Percentiles rank a stretch among this genome's conserved stretches.
Conservation (phyloP, 441 rosid genomes). For the Jatropha podagrica region DNA sequence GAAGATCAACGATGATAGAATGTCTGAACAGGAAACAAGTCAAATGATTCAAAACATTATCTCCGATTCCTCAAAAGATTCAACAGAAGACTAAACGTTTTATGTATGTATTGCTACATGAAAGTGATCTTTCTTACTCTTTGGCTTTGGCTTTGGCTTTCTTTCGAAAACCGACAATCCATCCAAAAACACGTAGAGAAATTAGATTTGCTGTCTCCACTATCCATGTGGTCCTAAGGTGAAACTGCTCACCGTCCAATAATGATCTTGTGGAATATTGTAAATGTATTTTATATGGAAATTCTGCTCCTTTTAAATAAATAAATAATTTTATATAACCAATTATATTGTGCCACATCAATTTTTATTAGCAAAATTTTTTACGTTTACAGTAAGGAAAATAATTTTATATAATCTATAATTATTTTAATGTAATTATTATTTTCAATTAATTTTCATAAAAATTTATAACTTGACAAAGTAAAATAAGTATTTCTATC, state of each 20-base stretch:
- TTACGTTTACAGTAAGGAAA: background rate
- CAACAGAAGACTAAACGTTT: slow-evolving; percentile 11
- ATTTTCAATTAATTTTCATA: too few relatives aligned
- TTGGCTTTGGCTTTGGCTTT: slow-evolving; percentile 9
- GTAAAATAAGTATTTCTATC: too few relatives aligned
- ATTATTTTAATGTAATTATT: too few relatives aligned
- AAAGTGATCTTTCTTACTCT: background rate
- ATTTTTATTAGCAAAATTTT: background rate
- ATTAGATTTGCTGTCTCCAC: background rate
- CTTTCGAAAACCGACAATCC: background rate
- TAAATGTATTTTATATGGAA: too few relatives aligned
- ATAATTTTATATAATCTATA: too few relatives aligned
- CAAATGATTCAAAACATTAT: slow-evolving; percentile 73
- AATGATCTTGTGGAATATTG: background rate
- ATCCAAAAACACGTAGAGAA: background rate
- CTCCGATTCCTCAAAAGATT: slow-evolving; percentile 51
- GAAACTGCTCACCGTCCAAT: background rate
- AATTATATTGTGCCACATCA: background rate
- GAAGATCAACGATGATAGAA: slow-evolving; percentile 57
- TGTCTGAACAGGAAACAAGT: slow-evolving; percentile 87
- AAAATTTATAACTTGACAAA: too few relatives aligned
- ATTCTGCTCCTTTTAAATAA: too few relatives aligned
- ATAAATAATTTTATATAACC: background rate
- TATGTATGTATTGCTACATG: background rate
- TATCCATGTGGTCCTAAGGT: background rate